phyloP scores from a whole-genome alignment of 1,284 basidiomycete species.

The Blastosporella zonata region DNA sequence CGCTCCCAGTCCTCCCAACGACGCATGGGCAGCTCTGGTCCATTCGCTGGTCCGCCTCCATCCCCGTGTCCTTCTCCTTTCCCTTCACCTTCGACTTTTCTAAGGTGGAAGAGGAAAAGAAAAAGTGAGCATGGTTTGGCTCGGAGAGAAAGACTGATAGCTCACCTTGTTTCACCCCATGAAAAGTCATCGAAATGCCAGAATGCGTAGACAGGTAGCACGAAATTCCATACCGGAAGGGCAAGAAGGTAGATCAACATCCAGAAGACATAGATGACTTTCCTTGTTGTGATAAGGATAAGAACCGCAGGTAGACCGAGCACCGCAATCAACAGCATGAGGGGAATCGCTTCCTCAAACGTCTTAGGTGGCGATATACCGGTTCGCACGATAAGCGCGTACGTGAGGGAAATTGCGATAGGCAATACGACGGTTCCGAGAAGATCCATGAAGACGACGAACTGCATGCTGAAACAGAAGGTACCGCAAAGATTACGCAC shows the following conservation, averaged over 20 bases:
- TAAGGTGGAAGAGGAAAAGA: too few species aligned
- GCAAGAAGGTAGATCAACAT: constrained; percentile 95
- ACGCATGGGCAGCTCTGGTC: constrained; percentile 77
- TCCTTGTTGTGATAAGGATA: constrained; percentile 92
- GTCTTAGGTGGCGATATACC: constrained; percentile 77
- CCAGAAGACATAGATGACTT: constrained; percentile 96
- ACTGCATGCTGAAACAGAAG: constrained; percentile 97
- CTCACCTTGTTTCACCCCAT: constrained; percentile 95
- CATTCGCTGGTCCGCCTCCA: constrained; percentile 55
- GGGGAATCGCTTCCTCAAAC: constrained; percentile 93
- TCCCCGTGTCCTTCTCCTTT: constrained; percentile 78
- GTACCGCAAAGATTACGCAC: constrained; percentile 96
- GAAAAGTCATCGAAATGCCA: constrained; percentile 99
- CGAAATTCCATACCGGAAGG: constrained; percentile 93
- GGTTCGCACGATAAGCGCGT: constrained; percentile 83
- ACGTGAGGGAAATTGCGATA: constrained; percentile 91
- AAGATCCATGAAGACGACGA: constrained; percentile 98
- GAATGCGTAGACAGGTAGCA: constrained; percentile 92
- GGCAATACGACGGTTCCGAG: constrained; percentile 95
- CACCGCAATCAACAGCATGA: constrained; percentile 86
- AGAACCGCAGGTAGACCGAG: constrained; percentile 92
- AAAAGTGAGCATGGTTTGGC: constrained; percentile 16
- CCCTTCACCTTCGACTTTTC: constrained; percentile 90
- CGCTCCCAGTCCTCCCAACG: constrained; percentile 99
- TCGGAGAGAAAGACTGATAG: constrained; percentile 14